Conservation (phyloP, 768 basidiomycete genomes). For the Clitopilus passeckerianus region DNA sequence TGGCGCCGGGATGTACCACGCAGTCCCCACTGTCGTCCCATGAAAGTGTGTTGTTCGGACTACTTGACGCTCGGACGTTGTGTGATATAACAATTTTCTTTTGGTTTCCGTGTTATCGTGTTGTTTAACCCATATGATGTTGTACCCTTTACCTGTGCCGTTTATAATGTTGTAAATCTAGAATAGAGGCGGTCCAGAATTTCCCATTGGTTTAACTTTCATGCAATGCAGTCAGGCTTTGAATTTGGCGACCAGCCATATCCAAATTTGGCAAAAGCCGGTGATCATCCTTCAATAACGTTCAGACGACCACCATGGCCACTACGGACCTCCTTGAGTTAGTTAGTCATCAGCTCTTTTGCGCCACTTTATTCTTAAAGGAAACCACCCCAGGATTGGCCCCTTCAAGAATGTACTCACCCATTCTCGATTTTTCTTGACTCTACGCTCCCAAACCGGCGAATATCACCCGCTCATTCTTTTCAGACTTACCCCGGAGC, state of each 20-base stretch:
- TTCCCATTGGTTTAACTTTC: not conserved
- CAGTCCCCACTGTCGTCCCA: not conserved
- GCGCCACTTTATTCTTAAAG: not conserved
- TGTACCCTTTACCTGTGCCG: not conserved
- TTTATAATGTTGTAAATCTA: no score
- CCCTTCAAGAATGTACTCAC: constrained; percentile 38
- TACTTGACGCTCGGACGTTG: not conserved
- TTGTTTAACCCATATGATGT: not conserved
- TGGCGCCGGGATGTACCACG: not conserved
- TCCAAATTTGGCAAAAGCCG: not conserved
- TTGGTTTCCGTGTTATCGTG: not conserved
- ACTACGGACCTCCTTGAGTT: not conserved
- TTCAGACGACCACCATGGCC: not conserved
- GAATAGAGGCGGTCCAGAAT: not conserved
- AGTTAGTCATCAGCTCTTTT: not conserved
- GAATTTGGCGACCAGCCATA: no score
- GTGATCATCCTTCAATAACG: not conserved
- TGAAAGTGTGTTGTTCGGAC: not conserved
- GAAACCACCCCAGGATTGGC: constrained; percentile 30
- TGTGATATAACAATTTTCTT: not conserved
- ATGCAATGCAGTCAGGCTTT: no score
- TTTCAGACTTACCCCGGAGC: constrained; percentile 48
- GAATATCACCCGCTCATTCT: constrained; percentile 59
- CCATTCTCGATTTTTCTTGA: constrained; percentile 58
- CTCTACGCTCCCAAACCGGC: constrained; percentile 53